Evolutionary conservation across 2,329 filamentous ascomycete genomes (phyloP), one percentile per base, ranked within the genome.

Genomic region (Xylaria sp.): DNA sequence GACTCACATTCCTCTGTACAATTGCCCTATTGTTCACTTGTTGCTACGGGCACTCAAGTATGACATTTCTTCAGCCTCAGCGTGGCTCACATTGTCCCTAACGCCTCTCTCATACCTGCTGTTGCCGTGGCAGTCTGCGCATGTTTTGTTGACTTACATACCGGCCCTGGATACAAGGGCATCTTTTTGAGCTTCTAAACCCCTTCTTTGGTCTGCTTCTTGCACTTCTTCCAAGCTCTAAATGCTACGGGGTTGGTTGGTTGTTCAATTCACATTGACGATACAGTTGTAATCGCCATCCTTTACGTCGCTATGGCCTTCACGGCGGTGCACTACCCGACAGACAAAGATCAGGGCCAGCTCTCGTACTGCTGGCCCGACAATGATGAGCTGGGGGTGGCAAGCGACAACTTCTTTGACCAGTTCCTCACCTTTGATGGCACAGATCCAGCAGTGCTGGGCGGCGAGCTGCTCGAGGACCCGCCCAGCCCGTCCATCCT

Each of bases 341-440:
- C 59, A 49, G 68, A 70, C 64, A 71, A 70, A 66, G 69, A 70
- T 39, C 66, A 65, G 29, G 49, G 44, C 50, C 66, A 65, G 37
- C 39, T 62, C 29, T 34, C 63, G 34, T 64, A 63, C 57, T 64
- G 62, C 57, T 71, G 68, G 68, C 54, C 54, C 22, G 64, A 69
- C 53, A 66, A 64, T 61, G 67, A 65, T 37, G 67, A 67, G 57
- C 57, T 65, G 6, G 60, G 48, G 42, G 59, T 63, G 59, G 50
- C 65, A 47, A 58, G 50, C 26, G 68, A 69, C 16, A 64, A 64
- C 53, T 66, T 70, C 66, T 70, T 70, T 67, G 69, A 71, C 39
- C 66, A 70, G 39, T 71, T 64, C 45, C 43, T 70, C 47, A 68
- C 63, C 64, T 71, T 70, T 66, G 69, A 71, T 37, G 8, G 54